These are phyloP conservation scores for Kwoniella shivajii DNA, from an alignment of 1,284 basidiomycete genomes.

Conservation along the genomic window DNA sequence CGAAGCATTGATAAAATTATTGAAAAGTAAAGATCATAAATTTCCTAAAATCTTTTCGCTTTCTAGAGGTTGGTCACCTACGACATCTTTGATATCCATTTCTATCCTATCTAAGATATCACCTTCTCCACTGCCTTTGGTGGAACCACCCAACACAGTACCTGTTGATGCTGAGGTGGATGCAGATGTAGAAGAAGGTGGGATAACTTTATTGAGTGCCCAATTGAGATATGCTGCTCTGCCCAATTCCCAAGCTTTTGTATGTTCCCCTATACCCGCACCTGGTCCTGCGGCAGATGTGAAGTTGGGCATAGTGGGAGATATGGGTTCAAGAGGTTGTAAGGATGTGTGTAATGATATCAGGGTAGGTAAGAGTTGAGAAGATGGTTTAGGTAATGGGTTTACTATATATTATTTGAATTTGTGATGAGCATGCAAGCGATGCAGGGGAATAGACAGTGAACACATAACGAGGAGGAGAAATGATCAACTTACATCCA, in stretches of 20 bases:
- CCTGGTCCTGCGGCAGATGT: background rate
- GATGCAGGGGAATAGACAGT: background rate
- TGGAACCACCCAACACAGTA: conserved; percentile 3
- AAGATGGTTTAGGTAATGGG: conserved; percentile 39
- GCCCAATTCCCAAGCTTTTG: conserved; percentile 52
- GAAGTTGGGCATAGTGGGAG: conserved; percentile 5
- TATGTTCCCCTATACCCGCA: conserved; percentile 1
- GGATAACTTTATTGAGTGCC: conserved; percentile 42
- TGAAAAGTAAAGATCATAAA: background rate
- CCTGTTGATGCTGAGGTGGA: background rate
- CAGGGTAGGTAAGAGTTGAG: conserved; percentile 26
- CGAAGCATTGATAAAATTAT: too few relatives aligned
- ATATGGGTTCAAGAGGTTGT: conserved; percentile 28
- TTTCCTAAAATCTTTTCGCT: background rate
- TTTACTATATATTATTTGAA: conserved; percentile 31
- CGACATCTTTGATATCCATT: background rate
- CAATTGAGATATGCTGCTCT: conserved; percentile 52
- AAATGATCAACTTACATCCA: conserved; percentile 31
- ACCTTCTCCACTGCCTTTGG: background rate
- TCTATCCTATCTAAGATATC: conserved; percentile 7
- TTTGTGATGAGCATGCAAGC: background rate
- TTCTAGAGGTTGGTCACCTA: background rate
- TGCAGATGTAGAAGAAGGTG: background rate
- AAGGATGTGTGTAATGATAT: conserved; percentile 36
- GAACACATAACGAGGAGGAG: background rate